Evolutionary conservation across 176 grass and related monocot species (phyloP).

Genomic region (Aegilops umbellulata): DNA sequence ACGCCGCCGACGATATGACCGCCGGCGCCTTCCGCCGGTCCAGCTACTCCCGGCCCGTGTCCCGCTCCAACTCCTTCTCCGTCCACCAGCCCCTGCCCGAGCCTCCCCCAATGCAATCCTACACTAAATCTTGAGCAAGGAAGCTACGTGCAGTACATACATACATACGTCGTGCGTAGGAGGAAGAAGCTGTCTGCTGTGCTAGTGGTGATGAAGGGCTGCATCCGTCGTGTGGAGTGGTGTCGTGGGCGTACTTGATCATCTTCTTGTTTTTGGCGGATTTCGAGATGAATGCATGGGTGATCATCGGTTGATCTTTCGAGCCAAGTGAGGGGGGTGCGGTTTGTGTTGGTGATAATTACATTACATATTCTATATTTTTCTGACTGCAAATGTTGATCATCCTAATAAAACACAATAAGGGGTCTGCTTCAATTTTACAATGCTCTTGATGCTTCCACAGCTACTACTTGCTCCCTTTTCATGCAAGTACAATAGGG

Average conservation of each 20-base stretch:
- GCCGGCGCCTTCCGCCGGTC: conserved; percentile 42
- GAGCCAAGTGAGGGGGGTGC: neutral
- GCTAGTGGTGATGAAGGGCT: conserved; percentile 6
- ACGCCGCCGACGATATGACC: conserved; percentile 52
- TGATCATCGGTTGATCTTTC: neutral
- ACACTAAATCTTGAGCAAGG: conserved; percentile 18
- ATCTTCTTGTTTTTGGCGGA: neutral
- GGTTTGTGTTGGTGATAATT: neutral
- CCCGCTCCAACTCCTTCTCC: conserved; percentile 64
- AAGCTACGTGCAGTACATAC: neutral
- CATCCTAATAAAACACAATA: neutral
- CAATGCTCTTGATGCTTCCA: neutral
- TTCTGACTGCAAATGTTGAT: neutral
- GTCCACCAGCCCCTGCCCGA: conserved; percentile 25
- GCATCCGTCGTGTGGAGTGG: neutral
- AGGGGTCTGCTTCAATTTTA: neutral
- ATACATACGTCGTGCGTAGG: neutral
- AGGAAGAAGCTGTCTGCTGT: neutral
- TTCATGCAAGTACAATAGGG: too few relatives aligned
- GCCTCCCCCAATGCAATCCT: neutral
- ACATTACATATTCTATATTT: neutral
- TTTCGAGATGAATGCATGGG: neutral
- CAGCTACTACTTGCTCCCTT: too few relatives aligned
- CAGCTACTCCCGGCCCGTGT: conserved; percentile 51
- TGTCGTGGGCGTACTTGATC: neutral